Conservation (phyloP, 2,329 filamentous ascomycete species). For the Aspergillus fumigatiaffinis region DNA sequence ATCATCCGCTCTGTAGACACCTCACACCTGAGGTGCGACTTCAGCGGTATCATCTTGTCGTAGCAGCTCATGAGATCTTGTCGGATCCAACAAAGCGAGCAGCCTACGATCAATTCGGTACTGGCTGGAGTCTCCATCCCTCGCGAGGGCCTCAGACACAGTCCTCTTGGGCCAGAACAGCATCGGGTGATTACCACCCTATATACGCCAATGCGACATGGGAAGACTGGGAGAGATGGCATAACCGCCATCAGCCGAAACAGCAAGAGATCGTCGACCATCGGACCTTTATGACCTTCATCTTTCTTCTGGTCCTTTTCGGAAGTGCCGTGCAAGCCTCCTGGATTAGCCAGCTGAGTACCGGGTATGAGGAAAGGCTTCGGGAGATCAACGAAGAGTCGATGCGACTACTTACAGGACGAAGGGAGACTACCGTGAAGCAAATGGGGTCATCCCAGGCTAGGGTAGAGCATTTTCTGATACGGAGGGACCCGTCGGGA, state of each 20-base stretch:
- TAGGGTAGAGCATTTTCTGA: conserved; percentile 73
- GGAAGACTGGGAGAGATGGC: conserved; percentile 94
- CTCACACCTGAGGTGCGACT: conserved; percentile 62
- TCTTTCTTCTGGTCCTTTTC: conserved; percentile 65
- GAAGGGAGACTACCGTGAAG: conserved; percentile 49
- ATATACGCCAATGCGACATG: conserved; percentile 80
- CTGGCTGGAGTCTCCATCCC: conserved; percentile 66
- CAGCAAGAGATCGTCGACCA: conserved; percentile 65
- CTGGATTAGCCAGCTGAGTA: conserved; percentile 60
- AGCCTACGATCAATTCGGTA: conserved; percentile 76
- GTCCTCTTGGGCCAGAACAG: conserved; percentile 17
- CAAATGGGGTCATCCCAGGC: conserved; percentile 51
- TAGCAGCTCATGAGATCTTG: conserved; percentile 83
- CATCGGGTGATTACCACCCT: conserved; percentile 31
- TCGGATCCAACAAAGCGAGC: conserved; percentile 73
- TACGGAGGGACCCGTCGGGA: conserved; percentile 61
- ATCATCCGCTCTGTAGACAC: conserved; percentile 39
- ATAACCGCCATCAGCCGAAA: conserved; percentile 49
- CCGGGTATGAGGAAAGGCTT: conserved; percentile 61
- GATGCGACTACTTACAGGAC: conserved; percentile 52
- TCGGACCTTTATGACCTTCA: conserved; percentile 68
- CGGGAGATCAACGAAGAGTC: conserved; percentile 64
- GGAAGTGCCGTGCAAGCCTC: conserved; percentile 70
- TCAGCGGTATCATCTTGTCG: conserved; percentile 86
- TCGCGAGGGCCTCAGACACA: conserved; percentile 24